Base-by-base conservation (phyloP, 140 eudicot genomes). In the Cichorium intybus region DNA sequence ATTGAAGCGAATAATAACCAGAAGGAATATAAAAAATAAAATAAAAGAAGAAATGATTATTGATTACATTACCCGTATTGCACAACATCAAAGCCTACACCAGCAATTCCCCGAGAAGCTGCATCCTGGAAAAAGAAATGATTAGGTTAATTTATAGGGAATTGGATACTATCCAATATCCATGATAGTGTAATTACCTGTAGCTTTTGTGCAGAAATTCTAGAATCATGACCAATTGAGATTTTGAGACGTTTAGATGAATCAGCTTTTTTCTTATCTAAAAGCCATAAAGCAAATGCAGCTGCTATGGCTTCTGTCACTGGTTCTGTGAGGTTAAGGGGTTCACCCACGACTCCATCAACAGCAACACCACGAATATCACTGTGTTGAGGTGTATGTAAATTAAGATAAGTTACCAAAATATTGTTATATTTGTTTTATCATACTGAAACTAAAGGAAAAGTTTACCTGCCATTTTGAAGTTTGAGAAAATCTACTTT, bases 281-380 rank as follows among this genome's bases (percentile, higher is more conserved):
- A 54, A 60, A 93, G 80, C 99, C 99, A 93, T 48, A 85, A 86
- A 66, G 90, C 87, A 74, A 93, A 93, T 15, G 88, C 99, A 73
- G 93, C 85, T 77, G 97, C 87, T 72, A 93, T 93, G 67, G 99
- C 99, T 83, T 93, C 85, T 64, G 99, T 85, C 52, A 93, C 97
- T 43, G 83, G 83, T 79, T 93, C 97, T 12, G 97, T 88, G 56
- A 93, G 83, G 75, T 46, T 93, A 66, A 93, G 75, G 75, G 95
- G 90, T 78, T 93, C 99, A 55, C 97, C 99, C 65, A 69, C 90
- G 65, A 93, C 95, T 28, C 99, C 99, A 65, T 84, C 87, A 57
- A 93, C 90, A 69, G 99, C 97, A 71, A 93, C 97, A 59, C 99
- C 99, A 70, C 99, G 96, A 55, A 93, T 93, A 70, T 93, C 99